Base-by-base conservation (phyloP, 2,329 filamentous ascomycete species). In the Colletotrichum paranaense region DNA sequence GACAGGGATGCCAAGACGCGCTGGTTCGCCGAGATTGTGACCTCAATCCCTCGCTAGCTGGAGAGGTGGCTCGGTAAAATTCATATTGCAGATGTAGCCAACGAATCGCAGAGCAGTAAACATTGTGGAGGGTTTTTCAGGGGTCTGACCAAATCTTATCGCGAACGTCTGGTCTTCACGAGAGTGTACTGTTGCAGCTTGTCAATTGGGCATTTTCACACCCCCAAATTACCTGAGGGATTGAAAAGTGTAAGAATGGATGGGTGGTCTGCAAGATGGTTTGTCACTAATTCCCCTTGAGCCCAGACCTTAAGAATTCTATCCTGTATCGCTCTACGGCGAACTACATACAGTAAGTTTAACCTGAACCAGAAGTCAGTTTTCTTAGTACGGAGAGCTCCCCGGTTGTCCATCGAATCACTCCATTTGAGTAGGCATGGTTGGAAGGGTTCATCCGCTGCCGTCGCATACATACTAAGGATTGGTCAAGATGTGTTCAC, bases 361-460 rank as follows among this genome's bases (percentile, higher is more conserved):
- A 16, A 16, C 7, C 5, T 19, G 42, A 46, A 46, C 16, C 26
- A 26, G 26, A 26, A 26, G 26, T 46, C 42, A n/a, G 4, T 46
- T n/a, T 46, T n/a, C 19, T n/a, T 4, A 19, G 7, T n/a, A 4
- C 3, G 16, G 42, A 4, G 42, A 49, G 42, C 42, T 49, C 42
- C 42, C 42, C 42, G 42, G 42, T n/a, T 49, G 6, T 49, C 42
- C 19, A 4, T 19, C 2, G 42, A 11, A 9, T 3, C 3, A n/a
- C 7, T 8, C 2, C 38, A 4, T 1, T 12, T 35, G 11, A 1
- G 4, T 5, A 5, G 32, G 3, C 4, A 5, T 12, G 32, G 1
- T 35, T 5, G 3, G 32, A 12, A 35, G 9, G 32, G 30, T 32
- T 11, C 2, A 32, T 32, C 30, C 30, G 8, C 30, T 32, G 3